Evolutionary conservation across 257 asterid species (phyloP).

Genomic region (Jaltomata sinuosa): DNA sequence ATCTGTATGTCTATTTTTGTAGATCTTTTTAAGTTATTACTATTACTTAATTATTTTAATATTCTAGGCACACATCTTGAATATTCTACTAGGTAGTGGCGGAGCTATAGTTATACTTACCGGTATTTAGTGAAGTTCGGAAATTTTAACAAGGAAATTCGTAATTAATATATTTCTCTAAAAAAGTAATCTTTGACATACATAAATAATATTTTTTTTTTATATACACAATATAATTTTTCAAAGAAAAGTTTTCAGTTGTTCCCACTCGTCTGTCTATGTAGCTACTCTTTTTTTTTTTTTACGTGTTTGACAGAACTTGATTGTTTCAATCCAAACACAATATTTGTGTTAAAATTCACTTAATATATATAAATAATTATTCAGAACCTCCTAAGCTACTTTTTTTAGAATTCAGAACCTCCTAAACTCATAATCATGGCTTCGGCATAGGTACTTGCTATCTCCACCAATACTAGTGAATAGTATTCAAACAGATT

Average conservation of each 20-base stretch:
- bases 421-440: not conserved
- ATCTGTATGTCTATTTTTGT: not conserved
- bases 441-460: not conserved
- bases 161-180: not conserved
- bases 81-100: too few species aligned
- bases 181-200: not conserved
- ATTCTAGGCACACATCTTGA: not conserved
- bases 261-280: fast-evolving
- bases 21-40: not conserved
- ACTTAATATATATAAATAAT: not conserved
- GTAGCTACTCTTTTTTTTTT: not conserved
- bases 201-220: not conserved
- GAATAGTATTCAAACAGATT: too few species aligned
- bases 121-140: too few species aligned
- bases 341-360: not conserved
- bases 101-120: too few species aligned
- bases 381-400: not conserved
- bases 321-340: not conserved
- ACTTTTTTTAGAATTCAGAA: not conserved
- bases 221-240: not conserved
- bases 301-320: not conserved
- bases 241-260: fast-evolving
- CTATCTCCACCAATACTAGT: not conserved
- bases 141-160: not conserved
- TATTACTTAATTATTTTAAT: not conserved